Evolutionary conservation across 495 filamentous ascomycete species (phyloP).

Genomic region (Podospora conica): DNA sequence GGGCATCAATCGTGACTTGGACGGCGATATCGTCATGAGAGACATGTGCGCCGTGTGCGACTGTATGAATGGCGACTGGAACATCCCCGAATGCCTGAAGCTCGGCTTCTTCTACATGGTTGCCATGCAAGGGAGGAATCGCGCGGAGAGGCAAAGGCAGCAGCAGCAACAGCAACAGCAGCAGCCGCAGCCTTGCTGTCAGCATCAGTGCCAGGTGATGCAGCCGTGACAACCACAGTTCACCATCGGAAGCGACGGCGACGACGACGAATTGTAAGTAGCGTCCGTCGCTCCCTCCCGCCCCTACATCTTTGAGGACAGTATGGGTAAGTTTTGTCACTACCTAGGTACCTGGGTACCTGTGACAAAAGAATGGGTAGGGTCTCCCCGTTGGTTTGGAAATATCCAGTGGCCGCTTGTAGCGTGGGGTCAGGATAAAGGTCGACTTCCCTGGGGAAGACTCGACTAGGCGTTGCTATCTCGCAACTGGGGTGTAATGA

Average conservation of each 20-base stretch:
- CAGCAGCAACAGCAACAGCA: not conserved
- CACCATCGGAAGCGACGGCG: too few species aligned
- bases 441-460: not conserved
- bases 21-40: not conserved
- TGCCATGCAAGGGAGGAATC: not conserved
- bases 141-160: not conserved
- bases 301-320: not conserved
- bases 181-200: not conserved
- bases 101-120: conserved; percentile 8
- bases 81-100: conserved; percentile 8
- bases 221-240: too few species aligned
- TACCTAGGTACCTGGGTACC: too few species aligned
- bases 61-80: not conserved
- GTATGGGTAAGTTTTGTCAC: not conserved
- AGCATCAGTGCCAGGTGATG: not conserved
- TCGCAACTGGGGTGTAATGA: not conserved
- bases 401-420: too few species aligned
- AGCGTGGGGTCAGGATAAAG: too few species aligned
- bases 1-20: not conserved
- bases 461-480: not conserved
- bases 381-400: too few species aligned
- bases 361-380: not conserved
- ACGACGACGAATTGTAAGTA: not conserved
- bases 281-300: not conserved
- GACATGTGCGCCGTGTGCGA: not conserved